Evolutionary conservation across 176 grass and related monocot genomes (phyloP).

Genomic region (Avena atlantica): DNA sequence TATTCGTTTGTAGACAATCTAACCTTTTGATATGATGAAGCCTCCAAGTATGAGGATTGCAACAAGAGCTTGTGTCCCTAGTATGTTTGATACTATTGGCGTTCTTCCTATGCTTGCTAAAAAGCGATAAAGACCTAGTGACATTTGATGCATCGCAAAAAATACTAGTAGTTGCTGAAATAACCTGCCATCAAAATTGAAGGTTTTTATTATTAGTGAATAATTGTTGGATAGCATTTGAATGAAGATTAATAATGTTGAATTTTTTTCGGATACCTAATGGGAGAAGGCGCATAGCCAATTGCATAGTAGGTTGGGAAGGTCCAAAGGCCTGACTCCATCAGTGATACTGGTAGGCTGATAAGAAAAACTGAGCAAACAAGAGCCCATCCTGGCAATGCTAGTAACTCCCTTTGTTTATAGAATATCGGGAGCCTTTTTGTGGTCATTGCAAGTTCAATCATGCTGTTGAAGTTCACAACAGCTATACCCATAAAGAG

Average conservation of each 20-base stretch:
- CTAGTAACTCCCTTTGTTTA: slow-evolving; percentile 59
- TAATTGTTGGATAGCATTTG: neutral
- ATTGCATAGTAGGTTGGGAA: slow-evolving; percentile 82
- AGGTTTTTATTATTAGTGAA: slow-evolving; percentile 36
- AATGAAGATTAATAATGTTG: slow-evolving; percentile 10
- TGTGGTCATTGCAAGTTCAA: slow-evolving; percentile 84
- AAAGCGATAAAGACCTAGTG: slow-evolving; percentile 75
- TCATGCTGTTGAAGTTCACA: slow-evolving; percentile 88
- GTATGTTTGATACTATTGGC: slow-evolving; percentile 74
- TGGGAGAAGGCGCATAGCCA: slow-evolving; percentile 73
- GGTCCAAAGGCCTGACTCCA: slow-evolving; percentile 81
- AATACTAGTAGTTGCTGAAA: slow-evolving; percentile 74
- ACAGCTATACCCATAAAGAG: slow-evolving; percentile 53
- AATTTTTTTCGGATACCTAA: slow-evolving; percentile 51
- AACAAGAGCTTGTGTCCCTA: slow-evolving; percentile 65
- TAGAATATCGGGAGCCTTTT: slow-evolving; percentile 83
- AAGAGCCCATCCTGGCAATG: slow-evolving; percentile 69
- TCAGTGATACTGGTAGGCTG: slow-evolving; percentile 66
- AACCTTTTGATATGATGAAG: slow-evolving; percentile 88
- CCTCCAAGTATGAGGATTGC: slow-evolving; percentile 73
- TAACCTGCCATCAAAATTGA: slow-evolving; percentile 55
- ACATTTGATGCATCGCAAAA: slow-evolving; percentile 86
- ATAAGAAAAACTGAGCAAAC: slow-evolving; percentile 76
- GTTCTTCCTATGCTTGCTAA: slow-evolving; percentile 78
- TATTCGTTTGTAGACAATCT: slow-evolving; percentile 32